Evolutionary conservation across 2,329 filamentous ascomycete species (phyloP), one percentile per base, ranked within the genome.

Genomic region (Byssothecium circinans): DNA sequence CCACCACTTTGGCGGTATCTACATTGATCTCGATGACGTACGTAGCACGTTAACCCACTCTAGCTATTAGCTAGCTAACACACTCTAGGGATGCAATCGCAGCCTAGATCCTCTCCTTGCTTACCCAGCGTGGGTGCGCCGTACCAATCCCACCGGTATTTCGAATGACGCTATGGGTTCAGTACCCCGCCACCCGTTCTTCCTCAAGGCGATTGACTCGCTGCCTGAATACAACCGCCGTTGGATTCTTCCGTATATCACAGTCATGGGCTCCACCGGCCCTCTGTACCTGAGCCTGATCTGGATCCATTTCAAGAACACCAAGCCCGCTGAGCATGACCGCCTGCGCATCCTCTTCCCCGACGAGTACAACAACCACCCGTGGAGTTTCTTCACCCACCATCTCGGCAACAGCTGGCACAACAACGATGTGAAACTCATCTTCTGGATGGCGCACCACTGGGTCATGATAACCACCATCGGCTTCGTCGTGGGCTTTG

Each of bases 81-180:
- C 42, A 50, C 29, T 38, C 39, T 40, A 85, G 82, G 86, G 86
- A 58, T 89, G 86, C 74, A 81, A 84, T 57, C 80, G 83, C 49
- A 80, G 80, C 41, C 78, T 88, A 39, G 86, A 88, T 60, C 84
- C 85, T 43, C 78, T 88, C 12, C 81, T 87, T 47, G 76, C 78
- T 41, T 89, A 88, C 69, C 82, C 83, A 15, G 84, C 86, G 34
- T 89, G 84, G 81, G 77, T 88, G 12, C 83, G 86, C 55, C 82
- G 83, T 54, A 91, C 88, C 0, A 74, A 80, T 2, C 88, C 88
- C 2, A 91, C 88, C 1, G 88, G 88, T 53, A 88, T 91, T 58
- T 88, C 85, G 56, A 91, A 91, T 74, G 88, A 91, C 62, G 85
- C 85, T 33, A 90, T 91, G 87, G 86, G 86, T 40, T 74, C 86